Evolutionary conservation across 768 basidiomycete species (phyloP).

Genomic region (Suillus ampliporus): DNA sequence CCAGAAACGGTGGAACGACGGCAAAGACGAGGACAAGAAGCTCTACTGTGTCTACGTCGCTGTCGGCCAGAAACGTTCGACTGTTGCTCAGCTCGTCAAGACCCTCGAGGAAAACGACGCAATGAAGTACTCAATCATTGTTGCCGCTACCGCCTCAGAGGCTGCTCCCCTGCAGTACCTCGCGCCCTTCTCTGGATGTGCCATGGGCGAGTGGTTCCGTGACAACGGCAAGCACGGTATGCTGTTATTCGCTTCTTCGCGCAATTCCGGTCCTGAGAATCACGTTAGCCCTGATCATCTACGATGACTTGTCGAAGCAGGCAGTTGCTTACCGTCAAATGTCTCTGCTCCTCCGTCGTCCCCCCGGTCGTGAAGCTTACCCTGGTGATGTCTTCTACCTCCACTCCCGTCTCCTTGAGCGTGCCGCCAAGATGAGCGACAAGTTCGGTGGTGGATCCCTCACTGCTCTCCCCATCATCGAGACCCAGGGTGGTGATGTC

Average conservation of each 20-base stretch:
- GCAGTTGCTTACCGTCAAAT: conserved; percentile 99
- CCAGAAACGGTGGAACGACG: conserved; percentile 99
- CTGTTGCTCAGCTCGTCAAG: conserved; percentile 98
- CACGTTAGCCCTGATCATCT: conserved; percentile 87
- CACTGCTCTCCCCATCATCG: conserved; percentile 98
- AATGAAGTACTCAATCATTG: conserved; percentile 99
- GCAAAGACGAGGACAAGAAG: conserved; percentile 95
- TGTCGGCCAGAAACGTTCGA: conserved; percentile 98
- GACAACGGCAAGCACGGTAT: conserved; percentile 99
- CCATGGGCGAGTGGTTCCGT: conserved; percentile 99
- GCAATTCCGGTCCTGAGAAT: conserved; percentile 9
- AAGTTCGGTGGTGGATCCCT: conserved; percentile 98
- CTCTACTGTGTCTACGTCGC: conserved; percentile 99
- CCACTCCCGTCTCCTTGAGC: conserved; percentile 99
- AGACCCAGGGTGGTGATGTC: conserved; percentile 99
- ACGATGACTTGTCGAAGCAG: conserved; percentile 99
- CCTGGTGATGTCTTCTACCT: conserved; percentile 99
- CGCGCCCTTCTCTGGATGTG: conserved; percentile 99
- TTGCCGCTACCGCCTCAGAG: conserved; percentile 99
- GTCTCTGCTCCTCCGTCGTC: conserved; percentile 99
- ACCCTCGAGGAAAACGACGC: conserved; percentile 99
- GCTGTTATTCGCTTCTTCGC: conserved; percentile 24
- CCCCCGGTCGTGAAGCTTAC: conserved; percentile 99
- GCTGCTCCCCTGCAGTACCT: conserved; percentile 99
- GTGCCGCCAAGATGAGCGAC: conserved; percentile 99